phyloP scores from a whole-genome alignment of 2,329 filamentous ascomycete genomes.

The Stagonosporopsis rhizophila region DNA sequence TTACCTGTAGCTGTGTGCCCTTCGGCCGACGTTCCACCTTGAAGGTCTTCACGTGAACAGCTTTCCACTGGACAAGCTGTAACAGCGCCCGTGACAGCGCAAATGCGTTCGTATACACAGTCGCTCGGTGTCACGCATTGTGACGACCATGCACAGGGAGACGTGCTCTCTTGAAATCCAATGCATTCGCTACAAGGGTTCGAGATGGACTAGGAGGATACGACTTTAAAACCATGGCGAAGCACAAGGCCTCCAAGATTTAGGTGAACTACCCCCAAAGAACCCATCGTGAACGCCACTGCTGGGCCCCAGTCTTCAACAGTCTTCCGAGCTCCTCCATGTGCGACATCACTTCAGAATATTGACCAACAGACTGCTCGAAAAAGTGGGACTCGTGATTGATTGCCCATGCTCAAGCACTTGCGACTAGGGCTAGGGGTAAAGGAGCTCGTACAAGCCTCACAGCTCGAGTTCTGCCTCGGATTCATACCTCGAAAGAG shows the following conservation, averaged over 20 bases:
- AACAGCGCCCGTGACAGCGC: conserved; percentile 1
- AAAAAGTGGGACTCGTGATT: not conserved
- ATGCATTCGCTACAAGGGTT: not conserved
- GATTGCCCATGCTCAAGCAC: conserved; percentile 17
- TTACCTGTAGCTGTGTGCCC: conserved; percentile 9
- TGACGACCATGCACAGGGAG: not conserved
- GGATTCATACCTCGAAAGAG: conserved; percentile 6
- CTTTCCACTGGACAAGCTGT: not conserved
- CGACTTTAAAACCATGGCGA: conserved; percentile 3
- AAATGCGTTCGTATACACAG: not conserved
- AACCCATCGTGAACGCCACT: conserved; percentile 8
- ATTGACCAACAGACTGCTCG: not conserved
- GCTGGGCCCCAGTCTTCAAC: conserved; percentile 1
- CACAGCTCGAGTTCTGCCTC: conserved; percentile 1
- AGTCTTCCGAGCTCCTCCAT: not conserved
- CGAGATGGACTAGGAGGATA: not conserved
- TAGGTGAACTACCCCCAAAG: not conserved
- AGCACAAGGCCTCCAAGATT: conserved; percentile 11
- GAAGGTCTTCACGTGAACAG: conserved; percentile 4
- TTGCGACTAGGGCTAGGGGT: conserved; percentile 23
- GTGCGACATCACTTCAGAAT: conserved; percentile 1
- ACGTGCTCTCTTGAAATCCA: not conserved
- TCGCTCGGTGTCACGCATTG: conserved; percentile 2
- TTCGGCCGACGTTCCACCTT: conserved; percentile 10
- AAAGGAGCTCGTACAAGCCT: conserved; percentile 18